Percentiles rank a stretch among this genome's conserved stretches.
phyloP scores from a whole-genome alignment of 2,329 filamentous ascomycete genomes.

The Juglanconis sp. region DNA sequence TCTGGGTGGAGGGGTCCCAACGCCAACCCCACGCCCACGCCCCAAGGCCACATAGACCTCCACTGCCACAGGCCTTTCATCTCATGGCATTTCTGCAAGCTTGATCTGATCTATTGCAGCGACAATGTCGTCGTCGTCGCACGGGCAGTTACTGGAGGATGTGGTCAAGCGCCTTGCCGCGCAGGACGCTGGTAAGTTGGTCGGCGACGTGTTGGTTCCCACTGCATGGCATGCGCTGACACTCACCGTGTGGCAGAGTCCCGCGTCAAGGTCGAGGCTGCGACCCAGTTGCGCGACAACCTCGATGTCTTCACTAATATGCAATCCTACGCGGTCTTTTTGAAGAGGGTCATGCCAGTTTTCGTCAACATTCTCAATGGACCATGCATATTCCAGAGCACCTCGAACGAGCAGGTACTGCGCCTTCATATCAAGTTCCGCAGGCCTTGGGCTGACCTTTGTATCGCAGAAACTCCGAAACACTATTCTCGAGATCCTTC shows the following conservation, averaged over 20 bases:
- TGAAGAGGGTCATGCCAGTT: conserved; percentile 84
- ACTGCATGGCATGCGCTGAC: conserved; percentile 17
- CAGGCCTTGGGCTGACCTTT: conserved; percentile 20
- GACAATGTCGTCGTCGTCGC: conserved; percentile 50
- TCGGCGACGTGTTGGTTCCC: neutral
- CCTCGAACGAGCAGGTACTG: conserved; percentile 80
- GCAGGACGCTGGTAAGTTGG: conserved; percentile 50
- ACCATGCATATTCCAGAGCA: conserved; percentile 86
- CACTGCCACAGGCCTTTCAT: neutral
- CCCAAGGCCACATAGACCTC: no score
- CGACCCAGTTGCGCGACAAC: conserved; percentile 82
- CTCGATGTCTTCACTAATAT: conserved; percentile 84
- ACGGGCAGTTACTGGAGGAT: conserved; percentile 56
- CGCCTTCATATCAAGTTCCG: neutral
- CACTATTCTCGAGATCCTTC: conserved; percentile 89
- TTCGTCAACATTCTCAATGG: conserved; percentile 83
- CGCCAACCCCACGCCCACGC: neutral
- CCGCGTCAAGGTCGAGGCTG: conserved; percentile 76
- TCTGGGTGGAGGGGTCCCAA: conserved; percentile 12
- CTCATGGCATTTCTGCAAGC: conserved; percentile 16
- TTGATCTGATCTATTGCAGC: conserved; percentile 36
- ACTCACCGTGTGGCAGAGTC: conserved; percentile 55
- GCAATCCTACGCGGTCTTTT: conserved; percentile 73
- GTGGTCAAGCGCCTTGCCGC: conserved; percentile 58
- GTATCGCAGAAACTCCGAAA: conserved; percentile 74